Evolutionary conservation across 768 basidiomycete species (phyloP).

Genomic region (Pilatotrama ljubarskyi): DNA sequence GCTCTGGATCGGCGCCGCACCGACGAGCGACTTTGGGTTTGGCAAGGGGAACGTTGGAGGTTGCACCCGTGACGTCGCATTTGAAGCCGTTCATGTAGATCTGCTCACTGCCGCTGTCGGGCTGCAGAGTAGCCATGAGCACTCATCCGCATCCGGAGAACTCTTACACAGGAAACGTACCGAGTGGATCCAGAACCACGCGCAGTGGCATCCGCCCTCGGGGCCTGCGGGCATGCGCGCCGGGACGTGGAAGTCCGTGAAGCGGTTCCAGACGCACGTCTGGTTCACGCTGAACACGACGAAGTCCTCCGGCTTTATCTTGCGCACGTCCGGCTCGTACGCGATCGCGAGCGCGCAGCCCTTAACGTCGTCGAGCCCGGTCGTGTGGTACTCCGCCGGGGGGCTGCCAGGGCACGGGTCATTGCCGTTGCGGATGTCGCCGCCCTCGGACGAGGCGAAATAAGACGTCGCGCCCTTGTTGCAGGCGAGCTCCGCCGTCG

Average conservation of each 20-base stretch:
- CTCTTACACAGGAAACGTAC: slow-evolving; percentile 30
- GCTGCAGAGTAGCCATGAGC: slow-evolving; percentile 22
- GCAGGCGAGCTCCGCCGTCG: slow-evolving; percentile 55
- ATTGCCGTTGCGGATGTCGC: slow-evolving; percentile 53
- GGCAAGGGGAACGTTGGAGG: slow-evolving; percentile 52
- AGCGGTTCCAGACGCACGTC: slow-evolving; percentile 70
- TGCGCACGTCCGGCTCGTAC: slow-evolving; percentile 60
- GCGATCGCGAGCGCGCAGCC: slow-evolving; percentile 74
- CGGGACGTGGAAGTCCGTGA: slow-evolving; percentile 71
- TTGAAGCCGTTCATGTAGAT: slow-evolving; percentile 79
- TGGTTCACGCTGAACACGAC: slow-evolving; percentile 77
- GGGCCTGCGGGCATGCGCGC: slow-evolving; percentile 68
- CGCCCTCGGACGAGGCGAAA: slow-evolving; percentile 54
- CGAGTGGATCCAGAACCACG: slow-evolving; percentile 75
- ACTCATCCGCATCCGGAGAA: background rate
- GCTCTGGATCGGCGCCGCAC: slow-evolving; percentile 59
- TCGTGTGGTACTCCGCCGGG: slow-evolving; percentile 52
- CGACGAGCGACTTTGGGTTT: slow-evolving; percentile 58
- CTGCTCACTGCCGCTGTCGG: slow-evolving; percentile 61
- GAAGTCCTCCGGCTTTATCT: slow-evolving; percentile 67
- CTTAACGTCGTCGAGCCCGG: slow-evolving; percentile 50
- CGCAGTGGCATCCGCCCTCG: slow-evolving; percentile 61
- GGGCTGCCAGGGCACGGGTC: slow-evolving; percentile 53
- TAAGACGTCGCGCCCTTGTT: slow-evolving; percentile 62
- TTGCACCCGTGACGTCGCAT: slow-evolving; percentile 58